Base-by-base conservation (phyloP, 495 filamentous ascomycete species). In the Penicillium lividum region DNA sequence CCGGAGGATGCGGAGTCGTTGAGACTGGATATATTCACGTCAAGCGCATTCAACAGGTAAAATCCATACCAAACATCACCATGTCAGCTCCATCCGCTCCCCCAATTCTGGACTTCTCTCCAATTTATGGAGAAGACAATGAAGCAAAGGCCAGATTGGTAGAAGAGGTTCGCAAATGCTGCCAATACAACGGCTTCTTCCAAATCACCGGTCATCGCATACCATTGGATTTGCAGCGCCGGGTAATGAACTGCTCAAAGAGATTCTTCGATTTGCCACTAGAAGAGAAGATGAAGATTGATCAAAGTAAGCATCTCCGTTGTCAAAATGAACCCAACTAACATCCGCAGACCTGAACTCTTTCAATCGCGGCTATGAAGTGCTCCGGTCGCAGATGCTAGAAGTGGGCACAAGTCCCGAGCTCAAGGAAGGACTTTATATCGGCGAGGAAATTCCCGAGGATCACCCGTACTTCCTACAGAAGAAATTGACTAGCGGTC, bases 351-450 rank as follows among this genome's bases (percentile, higher is more conserved):
- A 74, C 64, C 36, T 44, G 7, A 74, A 71, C 40, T 52, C 71
- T 27, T 73, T 71, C 60, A 75, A 80, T 62, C 72, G 80, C 45
- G 79, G 81, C 15, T 83, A 84, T 60, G 80, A 83, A 50, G 53
- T 76, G 18, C 73, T 82, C 30, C 73, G 75, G 27, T 74, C 73
- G 13, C 81, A 84, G 61, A 73, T 73, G 44, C 69, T 82, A n/a
- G 75, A 82, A 64, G 65, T 66, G 4, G 77, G 69, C 31, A 70
- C 73, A 4, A 67, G 69, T 2, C 80, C 80, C 0, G 80, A 84
- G 49, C 67, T 80, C 0, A 82, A 83, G 57, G 80, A 82, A 67
- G 80, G 78, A 1, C 70, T 80, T 11, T 81, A 77, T 62, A 64
- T 84, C 38, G 73, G 80, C 45, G 67, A 73, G 33, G 74, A 84